Conservation (phyloP, 164 flowering plant species). For the Litsea cubeba region DNA sequence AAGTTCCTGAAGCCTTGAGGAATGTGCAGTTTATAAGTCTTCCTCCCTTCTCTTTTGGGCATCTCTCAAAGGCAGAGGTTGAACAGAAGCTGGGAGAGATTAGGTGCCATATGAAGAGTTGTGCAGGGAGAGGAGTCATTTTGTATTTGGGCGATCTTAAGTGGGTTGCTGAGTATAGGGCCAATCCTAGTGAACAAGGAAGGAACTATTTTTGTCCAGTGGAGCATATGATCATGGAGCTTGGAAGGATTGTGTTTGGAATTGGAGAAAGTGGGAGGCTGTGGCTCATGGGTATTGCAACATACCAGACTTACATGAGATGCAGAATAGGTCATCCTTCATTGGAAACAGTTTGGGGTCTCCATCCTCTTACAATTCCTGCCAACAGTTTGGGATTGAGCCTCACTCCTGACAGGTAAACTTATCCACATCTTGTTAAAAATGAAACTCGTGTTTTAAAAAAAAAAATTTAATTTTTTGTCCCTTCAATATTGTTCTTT, state of each 20-base stretch:
- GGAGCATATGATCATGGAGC: slow-evolving; percentile 72
- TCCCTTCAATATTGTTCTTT: too few species aligned
- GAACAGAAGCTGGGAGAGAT: slow-evolving; percentile 65
- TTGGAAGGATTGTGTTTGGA: slow-evolving; percentile 59
- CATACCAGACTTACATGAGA: slow-evolving; percentile 64
- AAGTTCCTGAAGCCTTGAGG: slow-evolving; percentile 48
- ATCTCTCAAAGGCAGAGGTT: slow-evolving; percentile 49
- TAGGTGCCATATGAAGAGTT: slow-evolving; percentile 43
- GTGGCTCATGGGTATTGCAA: slow-evolving; percentile 80
- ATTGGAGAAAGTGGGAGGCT: slow-evolving; percentile 44
- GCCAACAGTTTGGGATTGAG: slow-evolving; percentile 65
- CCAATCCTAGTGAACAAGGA: slow-evolving; percentile 24
- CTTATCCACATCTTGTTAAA: neutral
- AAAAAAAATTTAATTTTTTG: too few species aligned
- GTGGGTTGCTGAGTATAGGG: slow-evolving; percentile 64
- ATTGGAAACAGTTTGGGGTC: slow-evolving; percentile 63
- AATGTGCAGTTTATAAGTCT: slow-evolving; percentile 49
- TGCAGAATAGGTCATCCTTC: slow-evolving; percentile 76
- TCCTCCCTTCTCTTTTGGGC: slow-evolving; percentile 43
- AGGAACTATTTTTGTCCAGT: slow-evolving; percentile 51
- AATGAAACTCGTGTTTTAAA: slow-evolving; percentile 3
- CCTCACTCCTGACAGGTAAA: slow-evolving; percentile 68
- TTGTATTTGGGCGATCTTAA: slow-evolving; percentile 84
- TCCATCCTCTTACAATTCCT: slow-evolving; percentile 71
- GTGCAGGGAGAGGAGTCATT: slow-evolving; percentile 45